These are phyloP conservation scores for Scopulariopsis brevicaulis DNA, from an alignment of 2,329 filamentous ascomycete species.

Conservation along the genomic window DNA sequence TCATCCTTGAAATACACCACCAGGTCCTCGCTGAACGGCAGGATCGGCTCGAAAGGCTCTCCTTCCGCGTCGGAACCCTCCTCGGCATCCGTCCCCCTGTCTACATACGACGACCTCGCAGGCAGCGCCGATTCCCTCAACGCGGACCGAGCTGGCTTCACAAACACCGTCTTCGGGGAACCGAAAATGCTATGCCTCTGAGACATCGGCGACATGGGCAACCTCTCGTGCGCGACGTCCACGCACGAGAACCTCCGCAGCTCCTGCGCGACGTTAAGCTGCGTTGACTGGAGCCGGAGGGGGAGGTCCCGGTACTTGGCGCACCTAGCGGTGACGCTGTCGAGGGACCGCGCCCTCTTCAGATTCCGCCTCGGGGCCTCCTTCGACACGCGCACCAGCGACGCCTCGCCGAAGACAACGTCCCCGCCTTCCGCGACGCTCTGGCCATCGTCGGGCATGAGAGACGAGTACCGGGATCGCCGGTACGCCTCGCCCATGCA, in stretches of 20 bases:
- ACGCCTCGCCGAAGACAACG: conserved; percentile 26
- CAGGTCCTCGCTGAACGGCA: conserved; percentile 48
- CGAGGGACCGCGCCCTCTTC: conserved; percentile 23
- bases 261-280: conserved; percentile 4
- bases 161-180: conserved; percentile 14
- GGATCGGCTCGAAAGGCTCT: conserved; percentile 26
- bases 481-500: conserved; percentile 22
- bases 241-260: conserved; percentile 16
- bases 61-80: conserved; percentile 11
- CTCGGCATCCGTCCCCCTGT: conserved; percentile 26
- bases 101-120: conserved; percentile 19
- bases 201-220: neutral
- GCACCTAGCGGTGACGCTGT: conserved; percentile 18
- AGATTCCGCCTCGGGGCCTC: conserved; percentile 14
- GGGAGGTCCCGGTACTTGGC: conserved; percentile 18
- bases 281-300: conserved; percentile 1
- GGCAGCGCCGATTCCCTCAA: conserved; percentile 14
- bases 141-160: conserved; percentile 15
- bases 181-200: neutral
- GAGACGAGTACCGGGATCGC: conserved; percentile 8
- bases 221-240: conserved; percentile 11
- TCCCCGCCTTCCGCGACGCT: conserved; percentile 21
- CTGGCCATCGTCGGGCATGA: conserved; percentile 16
- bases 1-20: conserved; percentile 41
- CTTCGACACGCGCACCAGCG: conserved; percentile 21